phyloP scores from a whole-genome alignment of 169 alveolate genomes.

The Haemoproteus tartakovskyi region DNA sequence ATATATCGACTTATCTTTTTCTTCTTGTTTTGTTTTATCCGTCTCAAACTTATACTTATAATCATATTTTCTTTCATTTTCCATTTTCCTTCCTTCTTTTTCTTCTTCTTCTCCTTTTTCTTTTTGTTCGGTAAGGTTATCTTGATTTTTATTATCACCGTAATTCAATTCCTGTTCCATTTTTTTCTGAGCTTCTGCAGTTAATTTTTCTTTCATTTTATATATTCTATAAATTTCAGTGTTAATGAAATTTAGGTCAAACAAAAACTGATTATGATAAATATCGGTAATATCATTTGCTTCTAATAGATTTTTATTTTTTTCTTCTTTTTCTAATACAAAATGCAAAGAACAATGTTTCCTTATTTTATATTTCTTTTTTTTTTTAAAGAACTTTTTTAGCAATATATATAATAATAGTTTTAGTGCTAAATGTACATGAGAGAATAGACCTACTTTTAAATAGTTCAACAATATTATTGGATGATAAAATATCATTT shows the following conservation, averaged over 20 bases:
- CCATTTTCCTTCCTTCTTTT: not conserved
- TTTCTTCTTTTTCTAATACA: conserved; percentile 8
- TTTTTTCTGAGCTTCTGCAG: not conserved
- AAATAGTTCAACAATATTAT: conserved; percentile 19
- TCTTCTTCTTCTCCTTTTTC: not conserved
- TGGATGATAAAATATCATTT: conserved; percentile 48
- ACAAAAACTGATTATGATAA: conserved; percentile 25
- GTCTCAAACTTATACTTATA: too few species aligned
- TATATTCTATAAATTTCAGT: conserved; percentile 5
- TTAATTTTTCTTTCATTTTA: not conserved
- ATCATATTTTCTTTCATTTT: not conserved
- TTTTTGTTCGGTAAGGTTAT: not conserved
- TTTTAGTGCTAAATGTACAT: conserved; percentile 47
- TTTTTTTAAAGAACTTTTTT: conserved; percentile 11
- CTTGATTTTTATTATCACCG: too few species aligned
- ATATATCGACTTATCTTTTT: conserved; percentile 30
- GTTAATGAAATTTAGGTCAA: conserved; percentile 25
- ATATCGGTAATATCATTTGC: conserved; percentile 11
- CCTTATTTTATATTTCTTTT: not conserved
- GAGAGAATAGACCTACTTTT: conserved; percentile 48
- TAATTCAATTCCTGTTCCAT: not conserved
- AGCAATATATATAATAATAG: conserved; percentile 15
- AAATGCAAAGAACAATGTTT: conserved; percentile 26
- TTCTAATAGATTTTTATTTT: not conserved
- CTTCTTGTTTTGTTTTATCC: not conserved